Base-by-base conservation (phyloP, 139 green algal species). In the Chlamydomonas sp. region DNA sequence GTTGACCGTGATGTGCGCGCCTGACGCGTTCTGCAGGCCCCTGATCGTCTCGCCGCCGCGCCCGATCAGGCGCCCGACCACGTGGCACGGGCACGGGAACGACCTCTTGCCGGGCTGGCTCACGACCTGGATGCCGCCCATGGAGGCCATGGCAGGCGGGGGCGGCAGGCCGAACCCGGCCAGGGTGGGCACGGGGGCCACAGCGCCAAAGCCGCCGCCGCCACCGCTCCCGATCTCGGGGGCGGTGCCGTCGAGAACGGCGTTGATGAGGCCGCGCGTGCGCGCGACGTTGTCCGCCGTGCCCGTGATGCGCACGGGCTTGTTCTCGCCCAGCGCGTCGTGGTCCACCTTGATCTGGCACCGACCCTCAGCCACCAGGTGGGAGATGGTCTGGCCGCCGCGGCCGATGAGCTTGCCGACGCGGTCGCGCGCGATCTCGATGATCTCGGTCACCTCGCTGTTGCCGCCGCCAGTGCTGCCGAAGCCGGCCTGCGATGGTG, bases 21-120 rank as follows among this genome's bases (percentile, higher is more conserved):
- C 84, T 65, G 66, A 93, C 48, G 84, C 86, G 13, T 85, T 81
- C 86, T 98, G 93, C 81, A 98, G 81, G 22, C 81, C 84, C 49
- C 94, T 84, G 81, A 98, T 98, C n/a, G 94, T 98, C 82, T 98
- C 92, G 2, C 94, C 94, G 3, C 88, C 90, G 3, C 91, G 80
- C 2, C 94, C 94, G 63, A 98, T 98, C 57, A 98, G 89, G 60
- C 94, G 78, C 24, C 94, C 94, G 22, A 98, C 94, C 48, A 96
- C 84, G 48, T 76, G 79, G 0, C 71, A 74, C 0, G 90, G 91
- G 78, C 91, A 97, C 10, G 59, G 43, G 13, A 96, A n/a, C n/a
- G n/a, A n/a, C n/a, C n/a, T 35, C 3, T 71, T 67, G 2, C 47
- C 36, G 6, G 63, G 58, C 37, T 81, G 59, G 50, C 68, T 65